These are phyloP conservation scores for Luzula sylvatica DNA, from an alignment of 176 grass and related monocot genomes.

Conservation along the genomic window DNA sequence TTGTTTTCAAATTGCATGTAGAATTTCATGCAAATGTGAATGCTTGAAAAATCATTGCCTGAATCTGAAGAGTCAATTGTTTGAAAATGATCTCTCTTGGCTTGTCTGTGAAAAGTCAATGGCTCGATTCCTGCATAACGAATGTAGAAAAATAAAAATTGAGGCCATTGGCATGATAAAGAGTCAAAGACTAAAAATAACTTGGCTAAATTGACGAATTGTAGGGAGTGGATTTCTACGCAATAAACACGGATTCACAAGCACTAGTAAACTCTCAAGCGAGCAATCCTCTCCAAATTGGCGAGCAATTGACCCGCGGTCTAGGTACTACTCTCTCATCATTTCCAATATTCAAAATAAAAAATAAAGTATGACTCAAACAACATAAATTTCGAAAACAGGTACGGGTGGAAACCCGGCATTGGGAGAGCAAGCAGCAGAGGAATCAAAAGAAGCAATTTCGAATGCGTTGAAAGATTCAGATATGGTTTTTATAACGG, in stretches of 20 bases:
- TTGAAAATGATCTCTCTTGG: too few species aligned
- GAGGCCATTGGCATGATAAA: too few species aligned
- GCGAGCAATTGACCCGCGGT: conserved; percentile 87
- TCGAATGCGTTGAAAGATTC: conserved; percentile 62
- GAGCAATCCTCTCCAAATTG: conserved; percentile 78
- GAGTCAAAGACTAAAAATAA: too few species aligned
- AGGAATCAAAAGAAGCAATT: conserved; percentile 93
- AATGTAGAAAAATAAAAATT: too few species aligned
- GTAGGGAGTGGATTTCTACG: conserved; percentile 88
- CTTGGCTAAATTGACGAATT: conserved; percentile 25
- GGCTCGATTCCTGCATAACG: too few species aligned
- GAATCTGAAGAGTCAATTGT: too few species aligned
- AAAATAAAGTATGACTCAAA: too few species aligned
- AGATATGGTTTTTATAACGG: conserved; percentile 92
- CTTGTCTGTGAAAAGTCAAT: too few species aligned
- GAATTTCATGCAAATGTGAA: too few species aligned
- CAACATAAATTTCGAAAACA: conserved; percentile 11
- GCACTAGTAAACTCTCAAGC: conserved; percentile 76
- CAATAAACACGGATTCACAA: conserved; percentile 92
- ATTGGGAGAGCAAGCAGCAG: conserved; percentile 79
- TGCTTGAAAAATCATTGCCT: too few species aligned
- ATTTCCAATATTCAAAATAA: background rate
- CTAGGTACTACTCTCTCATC: conserved; percentile 50
- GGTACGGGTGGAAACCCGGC: conserved; percentile 83
- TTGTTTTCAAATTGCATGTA: too few species aligned